phyloP scores from a whole-genome alignment of 2,329 filamentous ascomycete species.

The Xylariaceae sp. region DNA sequence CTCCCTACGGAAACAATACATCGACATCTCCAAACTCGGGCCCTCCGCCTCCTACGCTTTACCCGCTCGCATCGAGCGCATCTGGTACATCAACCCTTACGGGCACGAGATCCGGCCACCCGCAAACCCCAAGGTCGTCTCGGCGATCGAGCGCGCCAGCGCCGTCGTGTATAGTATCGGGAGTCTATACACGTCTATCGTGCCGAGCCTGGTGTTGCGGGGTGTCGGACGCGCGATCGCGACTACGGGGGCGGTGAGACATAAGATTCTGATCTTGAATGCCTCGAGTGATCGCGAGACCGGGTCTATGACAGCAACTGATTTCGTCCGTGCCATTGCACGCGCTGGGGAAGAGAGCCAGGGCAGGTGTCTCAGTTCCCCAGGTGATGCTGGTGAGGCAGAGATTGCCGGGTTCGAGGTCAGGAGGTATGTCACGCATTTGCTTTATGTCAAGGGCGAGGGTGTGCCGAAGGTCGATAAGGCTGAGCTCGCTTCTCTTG shows the following conservation, averaged over 20 bases:
- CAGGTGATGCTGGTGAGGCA: neutral
- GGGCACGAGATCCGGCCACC: slow-evolving; percentile 89
- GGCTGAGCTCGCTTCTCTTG: slow-evolving; percentile 57
- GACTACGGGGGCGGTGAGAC: slow-evolving; percentile 39
- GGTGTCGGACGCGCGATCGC: slow-evolving; percentile 64
- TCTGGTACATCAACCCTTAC: slow-evolving; percentile 99
- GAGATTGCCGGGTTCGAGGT: slow-evolving; percentile 34
- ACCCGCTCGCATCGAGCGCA: slow-evolving; percentile 68
- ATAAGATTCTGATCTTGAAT: slow-evolving; percentile 83
- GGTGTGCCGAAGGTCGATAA: slow-evolving; percentile 68
- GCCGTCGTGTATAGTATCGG: slow-evolving; percentile 88
- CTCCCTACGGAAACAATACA: slow-evolving; percentile 73
- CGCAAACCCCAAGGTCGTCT: slow-evolving; percentile 75
- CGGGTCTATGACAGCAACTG: slow-evolving; percentile 71
- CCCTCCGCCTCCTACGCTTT: slow-evolving; percentile 64
- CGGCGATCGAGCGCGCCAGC: slow-evolving; percentile 59
- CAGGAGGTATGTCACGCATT: slow-evolving; percentile 73
- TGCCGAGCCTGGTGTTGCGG: slow-evolving; percentile 75
- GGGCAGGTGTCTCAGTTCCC: too few relatives aligned
- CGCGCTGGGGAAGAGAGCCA: slow-evolving; percentile 69
- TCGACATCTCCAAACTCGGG: slow-evolving; percentile 73
- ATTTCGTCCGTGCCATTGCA: slow-evolving; percentile 79
- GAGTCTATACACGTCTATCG: slow-evolving; percentile 84
- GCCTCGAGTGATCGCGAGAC: slow-evolving; percentile 83
- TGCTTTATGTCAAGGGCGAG: slow-evolving; percentile 73